phyloP scores from a whole-genome alignment of 805 yeast species.

The Middelhovenomyces tepae region DNA sequence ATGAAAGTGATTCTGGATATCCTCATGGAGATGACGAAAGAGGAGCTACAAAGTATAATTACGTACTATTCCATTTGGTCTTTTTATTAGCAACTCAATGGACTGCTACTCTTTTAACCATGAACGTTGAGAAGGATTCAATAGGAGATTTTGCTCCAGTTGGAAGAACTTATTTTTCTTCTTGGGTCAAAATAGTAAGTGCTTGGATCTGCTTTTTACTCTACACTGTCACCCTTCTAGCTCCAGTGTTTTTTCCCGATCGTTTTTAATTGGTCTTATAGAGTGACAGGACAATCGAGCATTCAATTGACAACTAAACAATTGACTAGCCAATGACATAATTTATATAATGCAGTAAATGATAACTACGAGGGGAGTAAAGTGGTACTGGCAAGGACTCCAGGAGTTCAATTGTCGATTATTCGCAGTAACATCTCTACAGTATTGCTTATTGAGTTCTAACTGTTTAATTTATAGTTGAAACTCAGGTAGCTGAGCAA shows the following conservation, averaged over 20 bases:
- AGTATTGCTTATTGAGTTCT: too few species aligned
- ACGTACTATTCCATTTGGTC: constrained; percentile 79
- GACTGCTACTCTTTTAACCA: constrained; percentile 86
- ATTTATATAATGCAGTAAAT: too few species aligned
- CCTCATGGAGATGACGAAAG: constrained; percentile 50
- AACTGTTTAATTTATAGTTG: too few species aligned
- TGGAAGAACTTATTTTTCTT: constrained; percentile 89
- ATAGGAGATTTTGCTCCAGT: constrained; percentile 91
- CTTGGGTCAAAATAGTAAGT: constrained; percentile 88
- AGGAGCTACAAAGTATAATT: constrained; percentile 66
- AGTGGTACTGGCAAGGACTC: too few species aligned
- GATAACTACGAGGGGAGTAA: too few species aligned
- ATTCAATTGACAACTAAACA: too few species aligned
- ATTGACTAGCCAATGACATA: too few species aligned
- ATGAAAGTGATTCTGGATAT: constrained; percentile 32
- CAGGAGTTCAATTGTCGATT: too few species aligned
- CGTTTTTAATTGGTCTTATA: constrained; percentile 60
- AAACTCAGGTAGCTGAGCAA: too few species aligned
- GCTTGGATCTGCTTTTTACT: constrained; percentile 86
- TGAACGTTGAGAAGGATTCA: constrained; percentile 78
- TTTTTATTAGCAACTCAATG: constrained; percentile 95
- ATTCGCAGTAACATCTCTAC: too few species aligned
- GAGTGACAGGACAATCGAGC: too few species aligned
- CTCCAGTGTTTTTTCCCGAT: constrained; percentile 88
- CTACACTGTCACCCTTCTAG: constrained; percentile 85